Conservation (phyloP, 2,329 filamentous ascomycete genomes). For the Dothistroma septosporum region DNA sequence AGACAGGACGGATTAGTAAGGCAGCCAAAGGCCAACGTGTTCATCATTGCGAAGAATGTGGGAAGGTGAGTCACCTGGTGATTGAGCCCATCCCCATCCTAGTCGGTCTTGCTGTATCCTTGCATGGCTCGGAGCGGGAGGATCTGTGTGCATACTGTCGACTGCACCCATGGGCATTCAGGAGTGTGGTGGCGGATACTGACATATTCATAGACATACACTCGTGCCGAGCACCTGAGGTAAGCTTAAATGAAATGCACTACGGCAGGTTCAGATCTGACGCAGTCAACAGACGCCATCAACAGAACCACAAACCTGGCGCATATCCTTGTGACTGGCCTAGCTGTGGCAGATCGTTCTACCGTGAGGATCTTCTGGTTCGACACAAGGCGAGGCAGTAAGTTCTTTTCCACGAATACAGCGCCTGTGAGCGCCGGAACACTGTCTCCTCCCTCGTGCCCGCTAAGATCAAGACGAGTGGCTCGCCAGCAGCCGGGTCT, state of each 20-base stretch:
- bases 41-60: constrained; percentile 44
- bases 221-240: constrained; percentile 47
- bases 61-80: constrained; percentile 37
- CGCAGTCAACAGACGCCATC: constrained; percentile 39
- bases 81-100: background rate
- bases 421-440: too few species aligned
- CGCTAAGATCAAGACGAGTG: background rate
- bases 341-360: constrained; percentile 43
- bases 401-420: constrained; percentile 18
- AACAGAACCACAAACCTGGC: constrained; percentile 45
- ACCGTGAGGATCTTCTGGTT: constrained; percentile 43
- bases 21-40: constrained; percentile 46
- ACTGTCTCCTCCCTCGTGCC: background rate
- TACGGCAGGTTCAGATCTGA: constrained; percentile 4
- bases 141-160: too few species aligned
- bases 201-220: constrained; percentile 39
- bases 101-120: background rate
- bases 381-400: constrained; percentile 46
- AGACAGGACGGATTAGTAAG: constrained; percentile 46
- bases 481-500: too few species aligned
- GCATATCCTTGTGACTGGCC: constrained; percentile 40
- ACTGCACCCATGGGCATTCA: too few species aligned
- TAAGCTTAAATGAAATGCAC: constrained; percentile 17
- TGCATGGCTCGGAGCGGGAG: too few species aligned
- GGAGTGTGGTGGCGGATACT: background rate